Percentiles rank a stretch among this genome's conserved stretches.
Evolutionary conservation across 371 early-diverging fungal genomes (phyloP).

Genomic region (Mortierella sp.): DNA sequence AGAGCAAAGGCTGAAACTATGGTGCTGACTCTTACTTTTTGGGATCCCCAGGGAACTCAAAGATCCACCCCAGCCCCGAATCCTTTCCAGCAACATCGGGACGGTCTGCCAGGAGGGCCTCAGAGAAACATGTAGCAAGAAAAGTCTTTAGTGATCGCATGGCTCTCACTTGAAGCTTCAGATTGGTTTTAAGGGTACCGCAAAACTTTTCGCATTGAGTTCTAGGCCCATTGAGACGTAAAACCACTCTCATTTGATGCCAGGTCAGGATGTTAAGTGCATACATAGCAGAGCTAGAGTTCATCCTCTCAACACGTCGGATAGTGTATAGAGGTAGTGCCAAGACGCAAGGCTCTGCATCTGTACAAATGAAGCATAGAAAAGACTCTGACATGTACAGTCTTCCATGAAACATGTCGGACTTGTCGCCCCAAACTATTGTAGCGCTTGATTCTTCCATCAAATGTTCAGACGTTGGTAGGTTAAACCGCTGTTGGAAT

Average conservation of each 20-base stretch:
- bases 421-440: constrained; percentile 61
- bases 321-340: constrained; percentile 91
- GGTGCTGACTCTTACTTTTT: constrained; percentile 61
- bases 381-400: constrained; percentile 88
- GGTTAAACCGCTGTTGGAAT: constrained; percentile 80
- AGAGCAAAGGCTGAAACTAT: neutral
- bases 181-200: constrained; percentile 60
- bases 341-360: constrained; percentile 70
- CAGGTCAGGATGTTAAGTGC: constrained; percentile 71
- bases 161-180: constrained; percentile 72
- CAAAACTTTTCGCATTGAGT: constrained; percentile 69
- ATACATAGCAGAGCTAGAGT: constrained; percentile 58
- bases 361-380: constrained; percentile 82
- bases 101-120: constrained; percentile 76
- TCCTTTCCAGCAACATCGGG: constrained; percentile 59
- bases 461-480: constrained; percentile 78
- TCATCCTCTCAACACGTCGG: constrained; percentile 88
- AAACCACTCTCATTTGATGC: constrained; percentile 69
- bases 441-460: constrained; percentile 66
- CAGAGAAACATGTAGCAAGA: constrained; percentile 81
- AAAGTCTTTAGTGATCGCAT: constrained; percentile 90
- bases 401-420: constrained; percentile 66
- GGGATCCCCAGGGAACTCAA: constrained; percentile 88
- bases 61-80: constrained; percentile 85
- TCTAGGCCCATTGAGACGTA: constrained; percentile 66